Base-by-base conservation (phyloP, 306 rosid species). In the Fragaria vesca region DNA sequence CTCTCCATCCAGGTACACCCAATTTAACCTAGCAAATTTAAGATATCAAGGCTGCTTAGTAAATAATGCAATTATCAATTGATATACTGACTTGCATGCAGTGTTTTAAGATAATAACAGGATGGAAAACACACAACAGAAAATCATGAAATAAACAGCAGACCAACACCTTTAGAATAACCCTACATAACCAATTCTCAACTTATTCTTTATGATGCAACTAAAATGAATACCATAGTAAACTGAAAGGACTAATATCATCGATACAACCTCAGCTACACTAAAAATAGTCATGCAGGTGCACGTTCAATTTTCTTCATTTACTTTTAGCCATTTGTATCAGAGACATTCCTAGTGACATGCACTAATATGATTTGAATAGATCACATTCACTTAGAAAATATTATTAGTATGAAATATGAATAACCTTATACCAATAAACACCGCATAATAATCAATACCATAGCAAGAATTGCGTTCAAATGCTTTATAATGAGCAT, bases 1-100 rank as follows among this genome's bases (percentile, higher is more conserved):
- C 99, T 84, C 87, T 96, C 99, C 99, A 93, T 75, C 99, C 99
- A 11, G 93, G 88, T 69, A 58, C 93, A 32, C 98, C 99, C 94
- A 96, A 84, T 82, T 88, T 93, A 76, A 93, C 81, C 99, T 96
- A 77, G 83, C 12, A 17, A 75, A 78, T 38, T 24, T 10, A 15
- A 79, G 66, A 79, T 21, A 61, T 51, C 26, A 76, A 57, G 16
- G 43, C 46, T 28, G 21, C 20, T 15, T 8, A 15, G 17, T 73
- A 52, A 51, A 8, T 42, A 54, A 74, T 58, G 43, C 40, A 60
- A 46, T 24, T 16, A 32, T 38, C 17, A 4, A 66, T 67, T 17
- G 21, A 34, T 45, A 34, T 65, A 32, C 45, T 0, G 1, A 30
- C 69, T 34, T 34, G 69, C 69, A 63, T 15, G 15, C 63, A 2